Evolutionary conservation across 495 filamentous ascomycete genomes (phyloP).

Genomic region (Friedmanniomyces endolithicus): DNA sequence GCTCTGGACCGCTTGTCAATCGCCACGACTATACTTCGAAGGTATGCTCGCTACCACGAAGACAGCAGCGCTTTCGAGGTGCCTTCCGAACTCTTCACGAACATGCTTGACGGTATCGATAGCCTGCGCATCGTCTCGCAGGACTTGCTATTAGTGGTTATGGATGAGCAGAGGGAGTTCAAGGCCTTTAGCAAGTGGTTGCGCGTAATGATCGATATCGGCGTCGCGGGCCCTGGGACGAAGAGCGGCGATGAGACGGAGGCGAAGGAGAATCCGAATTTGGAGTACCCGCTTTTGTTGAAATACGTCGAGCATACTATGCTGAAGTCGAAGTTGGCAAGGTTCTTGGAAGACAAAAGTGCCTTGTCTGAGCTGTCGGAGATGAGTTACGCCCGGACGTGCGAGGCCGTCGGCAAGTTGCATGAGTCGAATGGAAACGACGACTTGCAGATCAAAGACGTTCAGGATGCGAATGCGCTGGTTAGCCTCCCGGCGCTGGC

Average conservation of each 20-base stretch:
- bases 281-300: conserved; percentile 24
- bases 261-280: conserved; percentile 20
- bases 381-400: conserved; percentile 11
- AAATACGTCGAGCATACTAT: conserved; percentile 25
- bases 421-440: background rate
- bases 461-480: background rate
- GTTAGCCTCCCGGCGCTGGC: conserved; percentile 5
- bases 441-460: background rate
- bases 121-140: conserved; percentile 54
- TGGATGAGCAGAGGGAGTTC: conserved; percentile 71
- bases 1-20: conserved; percentile 72
- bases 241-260: conserved; percentile 37
- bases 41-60: conserved; percentile 68
- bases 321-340: conserved; percentile 12
- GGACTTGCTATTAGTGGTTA: conserved; percentile 55
- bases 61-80: conserved; percentile 55
- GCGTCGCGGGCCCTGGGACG: conserved; percentile 32
- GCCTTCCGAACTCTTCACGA: conserved; percentile 34
- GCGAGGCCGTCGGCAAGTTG: conserved; percentile 10
- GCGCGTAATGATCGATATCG: conserved; percentile 62
- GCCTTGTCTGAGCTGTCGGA: background rate
- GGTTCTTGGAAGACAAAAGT: background rate
- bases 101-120: conserved; percentile 29
- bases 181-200: conserved; percentile 73
- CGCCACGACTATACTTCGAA: conserved; percentile 72